These are phyloP conservation scores for Pulveroboletus sp. DNA, from an alignment of 768 basidiomycete genomes.

Conservation along the genomic window DNA sequence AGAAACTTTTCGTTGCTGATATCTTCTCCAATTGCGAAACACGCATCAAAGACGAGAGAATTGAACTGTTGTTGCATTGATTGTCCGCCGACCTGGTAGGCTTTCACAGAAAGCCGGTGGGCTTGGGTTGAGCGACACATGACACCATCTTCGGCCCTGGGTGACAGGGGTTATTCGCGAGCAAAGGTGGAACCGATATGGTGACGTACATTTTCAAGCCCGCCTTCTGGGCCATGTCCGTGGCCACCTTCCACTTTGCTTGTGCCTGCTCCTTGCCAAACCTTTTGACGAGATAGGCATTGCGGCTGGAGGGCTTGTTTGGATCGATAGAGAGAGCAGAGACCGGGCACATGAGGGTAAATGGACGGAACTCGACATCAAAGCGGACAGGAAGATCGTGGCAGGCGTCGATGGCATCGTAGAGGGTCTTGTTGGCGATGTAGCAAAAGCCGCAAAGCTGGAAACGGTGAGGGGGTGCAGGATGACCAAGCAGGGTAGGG, in stretches of 20 bases:
- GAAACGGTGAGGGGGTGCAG: slow-evolving; percentile 5
- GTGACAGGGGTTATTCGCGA: neutral
- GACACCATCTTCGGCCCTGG: slow-evolving; percentile 37
- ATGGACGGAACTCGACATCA: slow-evolving; percentile 37
- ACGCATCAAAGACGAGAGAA: slow-evolving; percentile 38
- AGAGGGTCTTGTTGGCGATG: slow-evolving; percentile 36
- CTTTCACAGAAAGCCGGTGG: slow-evolving; percentile 45
- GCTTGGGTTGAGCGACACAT: slow-evolving; percentile 40
- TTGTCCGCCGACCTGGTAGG: slow-evolving; percentile 41
- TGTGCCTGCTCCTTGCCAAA: slow-evolving; percentile 27
- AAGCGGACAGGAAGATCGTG: slow-evolving; percentile 32
- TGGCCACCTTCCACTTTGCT: slow-evolving; percentile 24
- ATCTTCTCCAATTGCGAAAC: slow-evolving; percentile 40
- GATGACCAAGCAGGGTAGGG: neutral
- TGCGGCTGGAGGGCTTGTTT: slow-evolving; percentile 20
- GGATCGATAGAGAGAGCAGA: slow-evolving; percentile 19
- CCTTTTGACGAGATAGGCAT: slow-evolving; percentile 23
- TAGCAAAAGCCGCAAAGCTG: slow-evolving; percentile 39
- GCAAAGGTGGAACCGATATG: neutral
- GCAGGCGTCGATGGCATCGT: slow-evolving; percentile 35
- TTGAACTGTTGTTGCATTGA: slow-evolving; percentile 37
- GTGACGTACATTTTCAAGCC: slow-evolving; percentile 26
- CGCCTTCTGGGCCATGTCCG: slow-evolving; percentile 28
- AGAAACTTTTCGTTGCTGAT: slow-evolving; percentile 36
- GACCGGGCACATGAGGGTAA: slow-evolving; percentile 26